Evolutionary conservation across 2,329 filamentous ascomycete genomes (phyloP).

Genomic region (Didymosphaeria variabile): DNA sequence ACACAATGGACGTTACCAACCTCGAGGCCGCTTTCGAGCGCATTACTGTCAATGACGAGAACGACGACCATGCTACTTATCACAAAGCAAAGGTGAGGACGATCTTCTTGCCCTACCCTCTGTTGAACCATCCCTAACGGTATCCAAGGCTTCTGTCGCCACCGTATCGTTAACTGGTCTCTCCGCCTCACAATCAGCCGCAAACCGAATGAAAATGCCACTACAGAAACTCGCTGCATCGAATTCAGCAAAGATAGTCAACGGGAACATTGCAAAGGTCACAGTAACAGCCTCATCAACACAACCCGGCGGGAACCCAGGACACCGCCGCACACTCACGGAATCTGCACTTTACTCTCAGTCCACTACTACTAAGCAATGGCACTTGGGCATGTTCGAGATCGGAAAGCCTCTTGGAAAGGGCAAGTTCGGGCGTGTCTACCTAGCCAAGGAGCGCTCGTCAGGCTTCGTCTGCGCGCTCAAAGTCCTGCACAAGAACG

Average conservation of each 20-base stretch:
- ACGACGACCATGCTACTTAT: slow-evolving; percentile 67
- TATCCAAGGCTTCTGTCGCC: slow-evolving; percentile 56
- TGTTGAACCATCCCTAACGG: slow-evolving; percentile 30
- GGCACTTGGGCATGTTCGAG: slow-evolving; percentile 94
- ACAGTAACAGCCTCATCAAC: slow-evolving; percentile 65
- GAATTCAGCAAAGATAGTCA: slow-evolving; percentile 64
- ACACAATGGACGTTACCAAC: slow-evolving; percentile 73
- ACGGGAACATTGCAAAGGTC: slow-evolving; percentile 65
- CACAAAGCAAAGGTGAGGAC: slow-evolving; percentile 78
- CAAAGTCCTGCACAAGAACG: slow-evolving; percentile 86
- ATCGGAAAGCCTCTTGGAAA: slow-evolving; percentile 87
- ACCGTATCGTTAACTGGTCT: slow-evolving; percentile 60
- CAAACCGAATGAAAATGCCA: slow-evolving; percentile 72
- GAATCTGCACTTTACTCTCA: slow-evolving; percentile 59
- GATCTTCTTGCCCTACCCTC: background rate
- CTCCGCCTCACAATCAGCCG: slow-evolving; percentile 52
- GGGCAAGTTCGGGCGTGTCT: slow-evolving; percentile 87
- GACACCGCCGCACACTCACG: slow-evolving; percentile 51
- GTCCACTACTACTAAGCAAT: slow-evolving; percentile 60
- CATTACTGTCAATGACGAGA: slow-evolving; percentile 89
- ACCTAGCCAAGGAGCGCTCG: slow-evolving; percentile 80
- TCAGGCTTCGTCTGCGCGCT: slow-evolving; percentile 86
- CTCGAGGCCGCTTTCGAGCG: slow-evolving; percentile 90
- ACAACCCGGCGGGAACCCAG: slow-evolving; percentile 33
- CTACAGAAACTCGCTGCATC: slow-evolving; percentile 88